phyloP scores from a whole-genome alignment of 495 filamentous ascomycete genomes.

The Entonaema liquescens region DNA sequence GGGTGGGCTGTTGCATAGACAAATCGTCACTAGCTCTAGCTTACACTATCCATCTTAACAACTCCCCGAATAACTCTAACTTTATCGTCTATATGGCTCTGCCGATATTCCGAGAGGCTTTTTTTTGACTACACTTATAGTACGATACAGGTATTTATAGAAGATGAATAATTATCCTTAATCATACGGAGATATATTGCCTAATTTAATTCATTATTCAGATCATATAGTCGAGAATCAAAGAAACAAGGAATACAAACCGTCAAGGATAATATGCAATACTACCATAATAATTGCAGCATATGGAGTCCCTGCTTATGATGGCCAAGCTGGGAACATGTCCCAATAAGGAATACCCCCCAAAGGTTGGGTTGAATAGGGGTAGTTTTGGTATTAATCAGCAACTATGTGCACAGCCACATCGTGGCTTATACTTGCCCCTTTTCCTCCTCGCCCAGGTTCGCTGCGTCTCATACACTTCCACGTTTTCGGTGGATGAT shows the following conservation, averaged over 20 bases:
- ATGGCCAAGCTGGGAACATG: slow-evolving; percentile 10
- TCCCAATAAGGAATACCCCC: neutral
- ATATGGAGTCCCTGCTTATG: slow-evolving; percentile 7
- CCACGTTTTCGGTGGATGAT: too few species aligned
- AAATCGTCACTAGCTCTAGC: slow-evolving; percentile 9
- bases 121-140: neutral
- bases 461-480: too few species aligned
- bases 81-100: slow-evolving; percentile 2
- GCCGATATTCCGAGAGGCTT: slow-evolving; percentile 11
- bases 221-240: neutral
- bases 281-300: neutral
- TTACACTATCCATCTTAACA: slow-evolving; percentile 5
- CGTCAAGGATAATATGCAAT: neutral
- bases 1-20: neutral
- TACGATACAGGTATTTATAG: slow-evolving; percentile 20
- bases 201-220: neutral
- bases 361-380: slow-evolving; percentile 8
- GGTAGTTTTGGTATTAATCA: slow-evolving; percentile 9
- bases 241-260: neutral
- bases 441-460: neutral
- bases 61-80: neutral
- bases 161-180: slow-evolving; percentile 13
- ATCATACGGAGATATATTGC: slow-evolving; percentile 4
- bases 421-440: neutral
- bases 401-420: neutral